Conservation (phyloP, 1,284 basidiomycete genomes). For the Xerocomus nothofagi region DNA sequence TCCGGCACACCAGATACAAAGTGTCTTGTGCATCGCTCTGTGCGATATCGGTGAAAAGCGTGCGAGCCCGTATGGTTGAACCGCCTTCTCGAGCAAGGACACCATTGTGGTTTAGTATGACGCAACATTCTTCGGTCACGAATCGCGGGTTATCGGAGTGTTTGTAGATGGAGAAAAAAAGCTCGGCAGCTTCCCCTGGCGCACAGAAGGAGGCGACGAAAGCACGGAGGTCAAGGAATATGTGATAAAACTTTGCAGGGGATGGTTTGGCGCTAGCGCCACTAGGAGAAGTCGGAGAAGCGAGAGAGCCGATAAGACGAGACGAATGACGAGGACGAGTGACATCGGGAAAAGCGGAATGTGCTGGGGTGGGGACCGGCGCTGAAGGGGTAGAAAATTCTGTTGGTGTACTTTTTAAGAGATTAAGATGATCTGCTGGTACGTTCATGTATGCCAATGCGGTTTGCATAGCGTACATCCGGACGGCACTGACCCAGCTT, state of each 20-base stretch:
- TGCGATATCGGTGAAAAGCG: slow-evolving; percentile 88
- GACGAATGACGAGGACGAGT: slow-evolving; percentile 47
- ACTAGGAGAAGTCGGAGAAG: slow-evolving; percentile 23
- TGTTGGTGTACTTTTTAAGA: slow-evolving; percentile 36
- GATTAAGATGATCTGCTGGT: slow-evolving; percentile 40
- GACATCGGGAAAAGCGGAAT: slow-evolving; percentile 66
- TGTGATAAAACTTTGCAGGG: slow-evolving; percentile 80
- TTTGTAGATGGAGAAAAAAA: slow-evolving; percentile 93
- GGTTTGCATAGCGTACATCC: slow-evolving; percentile 88
- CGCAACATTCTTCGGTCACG: slow-evolving; percentile 93
- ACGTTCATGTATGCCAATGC: slow-evolving; percentile 80
- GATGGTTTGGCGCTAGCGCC: slow-evolving; percentile 36
- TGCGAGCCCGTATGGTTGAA: slow-evolving; percentile 59
- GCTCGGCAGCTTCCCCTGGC: slow-evolving; percentile 88
- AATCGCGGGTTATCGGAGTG: slow-evolving; percentile 77
- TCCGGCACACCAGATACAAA: slow-evolving; percentile 86
- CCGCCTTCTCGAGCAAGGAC: slow-evolving; percentile 75
- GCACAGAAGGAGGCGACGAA: slow-evolving; percentile 89
- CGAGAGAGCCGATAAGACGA: slow-evolving; percentile 49
- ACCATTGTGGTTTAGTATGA: slow-evolving; percentile 89
- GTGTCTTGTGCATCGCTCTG: slow-evolving; percentile 83
- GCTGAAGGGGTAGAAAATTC: slow-evolving; percentile 42
- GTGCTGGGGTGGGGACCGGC: slow-evolving; percentile 59
- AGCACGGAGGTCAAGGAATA: slow-evolving; percentile 87
- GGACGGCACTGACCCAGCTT: slow-evolving; percentile 82